Evolutionary conservation across 2,329 filamentous ascomycete species (phyloP).

Genomic region (Pseudogymnoascus sp.): DNA sequence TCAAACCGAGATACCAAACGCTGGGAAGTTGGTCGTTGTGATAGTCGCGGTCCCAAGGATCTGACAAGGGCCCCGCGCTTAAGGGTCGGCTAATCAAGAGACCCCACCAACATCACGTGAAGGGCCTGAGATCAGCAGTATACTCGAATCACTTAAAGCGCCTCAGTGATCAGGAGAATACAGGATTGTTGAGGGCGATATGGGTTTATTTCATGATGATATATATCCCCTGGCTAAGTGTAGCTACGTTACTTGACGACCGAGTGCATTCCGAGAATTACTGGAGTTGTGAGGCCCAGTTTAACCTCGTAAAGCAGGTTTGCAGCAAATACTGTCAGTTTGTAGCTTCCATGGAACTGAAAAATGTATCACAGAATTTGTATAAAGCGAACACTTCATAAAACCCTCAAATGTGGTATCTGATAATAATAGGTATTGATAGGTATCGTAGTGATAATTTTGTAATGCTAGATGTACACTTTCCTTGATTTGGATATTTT

Average conservation of each 20-base stretch:
- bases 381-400: not conserved
- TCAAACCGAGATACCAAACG: not conserved
- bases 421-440: not conserved
- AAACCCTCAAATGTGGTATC: not conserved
- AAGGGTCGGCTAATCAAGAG: slow-evolving; percentile 1
- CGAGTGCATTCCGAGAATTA: not conserved
- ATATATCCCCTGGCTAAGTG: not conserved
- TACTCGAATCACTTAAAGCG: not conserved
- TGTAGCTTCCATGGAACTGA: slow-evolving; percentile 9
- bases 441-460: not conserved
- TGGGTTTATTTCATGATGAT: not conserved
- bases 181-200: not conserved
- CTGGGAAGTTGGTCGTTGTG: not conserved
- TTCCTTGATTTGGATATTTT: not conserved
- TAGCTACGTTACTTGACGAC: not conserved
- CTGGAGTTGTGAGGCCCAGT: not conserved
- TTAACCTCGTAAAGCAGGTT: not conserved
- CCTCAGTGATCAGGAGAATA: not conserved
- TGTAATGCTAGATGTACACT: slow-evolving; percentile 6
- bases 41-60: slow-evolving; percentile 5
- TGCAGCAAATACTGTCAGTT: not conserved
- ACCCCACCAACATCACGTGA: slow-evolving; percentile 6
- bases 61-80: slow-evolving; percentile 6
- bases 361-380: not conserved
- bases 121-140: not conserved